Evolutionary conservation across 2,329 filamentous ascomycete genomes (phyloP).

Genomic region (Ophiognomonia clavigignenti-juglandacearum): DNA sequence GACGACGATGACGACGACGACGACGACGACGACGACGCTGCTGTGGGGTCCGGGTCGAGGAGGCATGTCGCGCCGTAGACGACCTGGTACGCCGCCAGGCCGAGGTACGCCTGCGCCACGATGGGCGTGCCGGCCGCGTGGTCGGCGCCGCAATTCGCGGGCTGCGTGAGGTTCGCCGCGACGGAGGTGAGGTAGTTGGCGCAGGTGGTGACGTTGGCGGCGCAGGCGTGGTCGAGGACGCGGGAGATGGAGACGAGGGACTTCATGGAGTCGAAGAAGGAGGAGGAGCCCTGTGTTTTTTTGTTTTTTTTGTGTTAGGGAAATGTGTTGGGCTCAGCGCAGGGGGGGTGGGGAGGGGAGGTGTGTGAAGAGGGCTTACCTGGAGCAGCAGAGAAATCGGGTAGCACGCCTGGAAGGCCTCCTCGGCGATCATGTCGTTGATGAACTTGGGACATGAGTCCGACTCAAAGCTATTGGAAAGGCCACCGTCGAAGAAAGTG

Average conservation of each 20-base stretch:
- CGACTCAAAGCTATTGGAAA: conserved; percentile 57
- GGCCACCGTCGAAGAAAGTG: conserved; percentile 60
- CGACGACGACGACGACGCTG: too few relatives aligned
- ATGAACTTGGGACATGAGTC: conserved; percentile 64
- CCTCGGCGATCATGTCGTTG: conserved; percentile 57
- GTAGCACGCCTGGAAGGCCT: conserved; percentile 68
- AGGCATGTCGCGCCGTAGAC: conserved; percentile 80
- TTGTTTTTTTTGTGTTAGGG: conserved; percentile 14
- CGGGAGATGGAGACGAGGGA: conserved; percentile 68
- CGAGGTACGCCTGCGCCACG: conserved; percentile 70
- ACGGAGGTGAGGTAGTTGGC: conserved; percentile 57
- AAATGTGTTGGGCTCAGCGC: neutral
- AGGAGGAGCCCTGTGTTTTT: conserved; percentile 63
- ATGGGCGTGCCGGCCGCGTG: conserved; percentile 61
- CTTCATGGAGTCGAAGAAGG: conserved; percentile 76
- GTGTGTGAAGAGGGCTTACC: too few relatives aligned
- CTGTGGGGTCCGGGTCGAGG: conserved; percentile 59
- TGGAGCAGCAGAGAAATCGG: conserved; percentile 81
- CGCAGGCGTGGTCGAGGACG: conserved; percentile 75
- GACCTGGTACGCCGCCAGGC: conserved; percentile 70
- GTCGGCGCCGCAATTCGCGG: conserved; percentile 67
- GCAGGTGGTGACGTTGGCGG: conserved; percentile 62
- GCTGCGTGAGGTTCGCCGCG: conserved; percentile 58
- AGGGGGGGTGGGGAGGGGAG: too few relatives aligned
- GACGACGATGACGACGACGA: conserved; percentile 55